Evolutionary conservation across 345 rosid genomes (phyloP).

Genomic region (Populus alba): DNA sequence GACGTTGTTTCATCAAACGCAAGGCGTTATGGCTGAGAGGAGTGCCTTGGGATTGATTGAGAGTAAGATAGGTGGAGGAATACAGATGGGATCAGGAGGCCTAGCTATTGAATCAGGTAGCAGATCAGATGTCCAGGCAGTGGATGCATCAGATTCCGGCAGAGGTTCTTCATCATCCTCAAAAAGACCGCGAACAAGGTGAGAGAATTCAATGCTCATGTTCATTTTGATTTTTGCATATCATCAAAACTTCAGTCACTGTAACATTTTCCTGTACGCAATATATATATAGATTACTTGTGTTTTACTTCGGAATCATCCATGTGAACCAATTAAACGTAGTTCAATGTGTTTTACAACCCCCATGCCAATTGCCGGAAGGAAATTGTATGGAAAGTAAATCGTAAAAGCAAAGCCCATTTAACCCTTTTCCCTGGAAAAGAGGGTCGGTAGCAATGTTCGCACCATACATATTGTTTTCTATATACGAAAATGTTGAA

Average conservation of each 20-base stretch:
- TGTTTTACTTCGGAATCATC: background rate
- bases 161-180: conserved; percentile 26
- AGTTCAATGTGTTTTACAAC: background rate
- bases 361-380: background rate
- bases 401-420: background rate
- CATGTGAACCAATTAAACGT: background rate
- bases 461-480: background rate
- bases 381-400: background rate
- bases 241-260: background rate
- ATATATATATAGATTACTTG: background rate
- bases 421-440: conserved; percentile 5
- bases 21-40: background rate
- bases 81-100: conserved; percentile 3
- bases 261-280: background rate
- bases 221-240: background rate
- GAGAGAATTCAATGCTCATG: background rate
- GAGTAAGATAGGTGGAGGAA: background rate
- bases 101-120: background rate
- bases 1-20: conserved; percentile 6
- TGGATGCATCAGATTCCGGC: conserved; percentile 15
- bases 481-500: background rate
- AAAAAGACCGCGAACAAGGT: conserved; percentile 49
- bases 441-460: background rate
- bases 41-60: background rate
- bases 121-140: conserved; percentile 1